These are phyloP conservation scores for Mycena sp. DNA, from an alignment of 1,284 basidiomycete species.

Conservation along the genomic window DNA sequence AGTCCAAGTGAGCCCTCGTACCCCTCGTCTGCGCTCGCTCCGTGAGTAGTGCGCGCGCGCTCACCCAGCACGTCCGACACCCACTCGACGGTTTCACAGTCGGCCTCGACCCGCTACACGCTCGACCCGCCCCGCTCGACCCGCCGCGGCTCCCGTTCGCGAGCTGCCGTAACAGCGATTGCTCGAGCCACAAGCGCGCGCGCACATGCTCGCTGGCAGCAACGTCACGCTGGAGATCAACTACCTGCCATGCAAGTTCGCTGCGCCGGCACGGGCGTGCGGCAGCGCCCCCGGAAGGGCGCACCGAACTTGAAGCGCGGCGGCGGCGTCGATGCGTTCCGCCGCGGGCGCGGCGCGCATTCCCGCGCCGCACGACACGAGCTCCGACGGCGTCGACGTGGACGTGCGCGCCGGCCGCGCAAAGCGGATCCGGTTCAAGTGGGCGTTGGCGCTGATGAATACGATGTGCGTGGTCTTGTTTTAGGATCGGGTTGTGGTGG, in stretches of 20 bases:
- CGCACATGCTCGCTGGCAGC: conserved; percentile 14
- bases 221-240: conserved; percentile 21
- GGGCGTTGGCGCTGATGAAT: conserved; percentile 67
- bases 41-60: too few relatives aligned
- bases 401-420: conserved; percentile 35
- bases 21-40: too few relatives aligned
- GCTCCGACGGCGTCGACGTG: conserved; percentile 55
- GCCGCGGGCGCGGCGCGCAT: conserved; percentile 58
- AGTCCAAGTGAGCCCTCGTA: too few relatives aligned
- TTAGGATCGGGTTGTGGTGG: background rate
- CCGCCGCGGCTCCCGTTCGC: conserved; percentile 25
- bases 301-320: conserved; percentile 56
- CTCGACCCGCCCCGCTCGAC: conserved; percentile 6
- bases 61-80: too few relatives aligned
- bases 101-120: conserved; percentile 13
- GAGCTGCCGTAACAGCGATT: conserved; percentile 24
- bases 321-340: conserved; percentile 73
- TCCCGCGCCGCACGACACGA: conserved; percentile 64
- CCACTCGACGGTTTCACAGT: background rate
- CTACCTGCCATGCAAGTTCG: conserved; percentile 24
- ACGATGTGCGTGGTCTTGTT: conserved; percentile 36
- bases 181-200: background rate
- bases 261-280: conserved; percentile 11
- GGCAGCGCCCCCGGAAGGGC: conserved; percentile 13
- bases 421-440: conserved; percentile 78